A percentile compares a stretch with the other conserved stretches of the same genome.
phyloP scores from a whole-genome alignment of 257 asterid genomes.

The Salvia rosmarinus region DNA sequence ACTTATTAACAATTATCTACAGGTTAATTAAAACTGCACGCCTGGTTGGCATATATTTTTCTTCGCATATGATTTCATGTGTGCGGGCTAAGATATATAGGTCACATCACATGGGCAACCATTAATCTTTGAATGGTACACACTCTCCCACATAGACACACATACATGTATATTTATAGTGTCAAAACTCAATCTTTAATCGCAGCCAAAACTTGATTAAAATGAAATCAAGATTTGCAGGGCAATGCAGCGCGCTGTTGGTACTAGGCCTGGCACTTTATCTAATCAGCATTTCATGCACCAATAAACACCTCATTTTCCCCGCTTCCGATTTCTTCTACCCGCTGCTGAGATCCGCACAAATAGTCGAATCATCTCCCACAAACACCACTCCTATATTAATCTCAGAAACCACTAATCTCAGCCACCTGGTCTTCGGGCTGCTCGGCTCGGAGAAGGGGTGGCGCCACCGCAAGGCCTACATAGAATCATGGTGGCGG shows the following conservation, averaged over 20 bases:
- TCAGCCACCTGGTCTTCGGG: constrained; percentile 59
- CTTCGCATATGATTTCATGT: too few species aligned
- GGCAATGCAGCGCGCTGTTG: constrained; percentile 39
- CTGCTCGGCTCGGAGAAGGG: constrained; percentile 56
- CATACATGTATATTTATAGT: too few species aligned
- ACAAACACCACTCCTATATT: neutral
- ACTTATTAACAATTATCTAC: too few species aligned
- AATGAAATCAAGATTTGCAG: constrained; percentile 21
- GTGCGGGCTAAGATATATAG: too few species aligned
- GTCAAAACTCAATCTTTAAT: too few species aligned
- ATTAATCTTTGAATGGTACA: too few species aligned
- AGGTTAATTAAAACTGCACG: too few species aligned
- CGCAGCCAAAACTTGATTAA: too few species aligned
- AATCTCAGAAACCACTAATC: too few species aligned
- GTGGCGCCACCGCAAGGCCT: constrained; percentile 51
- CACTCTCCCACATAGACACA: too few species aligned
- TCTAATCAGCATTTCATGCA: constrained; percentile 27
- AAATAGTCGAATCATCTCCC: neutral
- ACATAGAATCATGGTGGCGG: constrained; percentile 77
- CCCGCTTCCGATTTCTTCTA: constrained; percentile 35
- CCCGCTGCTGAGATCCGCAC: constrained; percentile 6
- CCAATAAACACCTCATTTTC: constrained; percentile 30
- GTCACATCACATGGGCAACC: too few species aligned
- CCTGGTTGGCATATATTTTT: too few species aligned
- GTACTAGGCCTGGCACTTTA: constrained; percentile 35